A percentile compares a stretch with the other conserved stretches of the same genome.
phyloP scores from a whole-genome alignment of 169 alveolate genomes.

The Cryptosporidium canis region DNA sequence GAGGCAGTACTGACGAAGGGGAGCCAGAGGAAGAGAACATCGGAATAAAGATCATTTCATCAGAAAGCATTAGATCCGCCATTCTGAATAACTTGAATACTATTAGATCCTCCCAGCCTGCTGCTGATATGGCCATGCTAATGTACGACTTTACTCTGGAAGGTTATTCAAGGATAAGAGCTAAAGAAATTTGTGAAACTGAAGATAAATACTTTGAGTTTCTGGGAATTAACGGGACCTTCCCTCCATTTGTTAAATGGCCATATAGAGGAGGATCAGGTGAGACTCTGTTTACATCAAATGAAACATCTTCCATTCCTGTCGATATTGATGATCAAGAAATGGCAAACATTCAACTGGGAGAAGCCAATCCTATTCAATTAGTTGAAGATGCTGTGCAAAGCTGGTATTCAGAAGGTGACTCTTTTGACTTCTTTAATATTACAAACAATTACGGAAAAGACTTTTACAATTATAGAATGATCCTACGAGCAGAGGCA shows the following conservation, averaged over 20 bases:
- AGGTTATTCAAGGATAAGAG: slow-evolving; percentile 60
- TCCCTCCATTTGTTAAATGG: slow-evolving; percentile 68
- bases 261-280: slow-evolving; percentile 73
- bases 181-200: slow-evolving; percentile 50
- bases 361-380: slow-evolving; percentile 19
- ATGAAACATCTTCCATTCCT: slow-evolving; percentile 42
- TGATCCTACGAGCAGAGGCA: slow-evolving; percentile 77
- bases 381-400: slow-evolving; percentile 37
- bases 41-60: slow-evolving; percentile 6
- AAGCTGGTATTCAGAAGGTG: slow-evolving; percentile 52
- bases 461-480: slow-evolving; percentile 39
- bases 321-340: slow-evolving; percentile 59
- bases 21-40: not conserved
- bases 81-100: slow-evolving; percentile 11
- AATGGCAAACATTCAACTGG: slow-evolving; percentile 29
- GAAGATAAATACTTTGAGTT: slow-evolving; percentile 5
- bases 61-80: slow-evolving; percentile 52
- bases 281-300: slow-evolving; percentile 21
- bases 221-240: slow-evolving; percentile 33
- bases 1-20: not conserved
- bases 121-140: slow-evolving; percentile 72
- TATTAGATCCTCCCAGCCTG: slow-evolving; percentile 60
- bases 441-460: slow-evolving; percentile 32
- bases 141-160: slow-evolving; percentile 51
- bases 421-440: slow-evolving; percentile 28